A percentile compares a stretch with the other conserved stretches of the same genome.
phyloP scores from a whole-genome alignment of 139 green algal species.

The Chlorella sp. region DNA sequence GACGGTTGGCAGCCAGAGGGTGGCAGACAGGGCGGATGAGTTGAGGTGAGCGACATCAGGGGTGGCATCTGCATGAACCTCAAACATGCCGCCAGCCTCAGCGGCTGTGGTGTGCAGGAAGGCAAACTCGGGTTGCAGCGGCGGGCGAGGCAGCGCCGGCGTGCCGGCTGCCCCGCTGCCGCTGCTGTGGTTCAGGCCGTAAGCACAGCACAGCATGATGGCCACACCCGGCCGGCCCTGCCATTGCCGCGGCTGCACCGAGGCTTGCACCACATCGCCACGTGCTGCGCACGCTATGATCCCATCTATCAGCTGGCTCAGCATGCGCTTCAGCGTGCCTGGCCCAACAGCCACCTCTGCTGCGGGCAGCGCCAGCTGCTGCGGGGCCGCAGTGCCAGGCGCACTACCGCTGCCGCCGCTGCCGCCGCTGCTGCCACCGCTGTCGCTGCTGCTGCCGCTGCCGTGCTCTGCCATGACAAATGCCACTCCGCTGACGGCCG shows the following conservation, averaged over 20 bases:
- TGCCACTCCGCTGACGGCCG: conserved; percentile 31
- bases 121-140: conserved; percentile 20
- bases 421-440: not conserved
- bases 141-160: not conserved
- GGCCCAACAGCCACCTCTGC: conserved; percentile 37
- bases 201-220: conserved; percentile 32
- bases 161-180: not conserved
- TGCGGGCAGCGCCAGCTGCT: conserved; percentile 9
- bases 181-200: conserved; percentile 16
- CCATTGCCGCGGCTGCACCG: conserved; percentile 11
- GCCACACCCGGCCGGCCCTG: conserved; percentile 35
- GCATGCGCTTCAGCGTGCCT: conserved; percentile 38
- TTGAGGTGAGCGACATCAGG: conserved; percentile 1
- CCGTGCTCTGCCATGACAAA: conserved; percentile 2
- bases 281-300: conserved; percentile 28
- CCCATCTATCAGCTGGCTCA: conserved; percentile 47
- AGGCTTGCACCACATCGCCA: conserved; percentile 39
- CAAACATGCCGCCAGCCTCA: conserved; percentile 17
- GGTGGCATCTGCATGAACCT: not conserved
- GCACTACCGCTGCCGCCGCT: not conserved
- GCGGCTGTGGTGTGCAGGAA: conserved; percentile 5
- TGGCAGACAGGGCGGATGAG: conserved; percentile 6
- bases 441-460: not conserved
- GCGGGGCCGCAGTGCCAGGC: not conserved
- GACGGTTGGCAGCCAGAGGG: conserved; percentile 18